Conservation (phyloP, 2,329 filamentous ascomycete species). For the Nemania diffusa region DNA sequence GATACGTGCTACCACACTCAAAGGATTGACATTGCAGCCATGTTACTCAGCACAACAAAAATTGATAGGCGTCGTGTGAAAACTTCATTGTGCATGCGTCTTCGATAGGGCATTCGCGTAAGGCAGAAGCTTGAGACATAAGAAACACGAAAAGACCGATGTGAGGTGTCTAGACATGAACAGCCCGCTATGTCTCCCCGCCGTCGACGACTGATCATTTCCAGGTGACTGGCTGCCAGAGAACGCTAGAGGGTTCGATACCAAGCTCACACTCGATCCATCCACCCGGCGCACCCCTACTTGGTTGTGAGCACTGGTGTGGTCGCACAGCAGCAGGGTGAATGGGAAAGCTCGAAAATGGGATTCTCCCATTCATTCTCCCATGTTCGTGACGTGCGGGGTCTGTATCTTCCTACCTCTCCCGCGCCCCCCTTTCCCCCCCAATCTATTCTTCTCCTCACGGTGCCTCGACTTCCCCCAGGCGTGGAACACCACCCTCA, state of each 20-base stretch:
- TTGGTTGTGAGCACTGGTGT: neutral
- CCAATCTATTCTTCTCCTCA: neutral
- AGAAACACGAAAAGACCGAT: slow-evolving; percentile 11
- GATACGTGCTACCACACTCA: neutral
- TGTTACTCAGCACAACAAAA: slow-evolving; percentile 1
- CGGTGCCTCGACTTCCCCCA: neutral
- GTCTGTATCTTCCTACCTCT: slow-evolving; percentile 5
- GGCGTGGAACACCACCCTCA: too few relatives aligned
- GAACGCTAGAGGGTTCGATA: slow-evolving; percentile 1
- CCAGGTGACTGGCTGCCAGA: too few relatives aligned
- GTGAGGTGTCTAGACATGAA: neutral
- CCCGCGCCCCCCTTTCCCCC: neutral
- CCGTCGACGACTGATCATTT: neutral
- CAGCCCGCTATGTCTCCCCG: neutral
- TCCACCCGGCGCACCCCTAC: neutral
- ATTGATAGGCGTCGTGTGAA: neutral
- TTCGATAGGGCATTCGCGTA: slow-evolving; percentile 4
- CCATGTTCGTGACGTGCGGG: slow-evolving; percentile 27
- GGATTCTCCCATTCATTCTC: slow-evolving; percentile 31
- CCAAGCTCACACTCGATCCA: neutral
- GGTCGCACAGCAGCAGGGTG: slow-evolving; percentile 18
- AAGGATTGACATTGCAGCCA: slow-evolving; percentile 21
- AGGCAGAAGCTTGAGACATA: neutral
- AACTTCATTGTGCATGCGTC: slow-evolving; percentile 3
- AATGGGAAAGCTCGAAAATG: slow-evolving; percentile 17